These are phyloP conservation scores for Coemansia sp. DNA, from an alignment of 192 early-diverging fungal genomes.

Conservation along the genomic window DNA sequence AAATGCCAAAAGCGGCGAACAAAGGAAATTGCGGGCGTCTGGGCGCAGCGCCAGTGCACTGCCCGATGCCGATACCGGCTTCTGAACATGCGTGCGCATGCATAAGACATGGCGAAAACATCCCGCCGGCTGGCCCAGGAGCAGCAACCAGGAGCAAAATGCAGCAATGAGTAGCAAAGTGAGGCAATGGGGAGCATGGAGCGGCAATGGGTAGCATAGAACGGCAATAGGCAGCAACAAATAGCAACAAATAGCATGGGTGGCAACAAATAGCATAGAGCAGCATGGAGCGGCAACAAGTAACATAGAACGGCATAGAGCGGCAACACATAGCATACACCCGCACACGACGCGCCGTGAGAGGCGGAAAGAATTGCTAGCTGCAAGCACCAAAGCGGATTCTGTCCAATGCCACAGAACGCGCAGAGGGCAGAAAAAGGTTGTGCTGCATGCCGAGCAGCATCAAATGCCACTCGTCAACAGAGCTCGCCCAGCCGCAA, in stretches of 20 bases:
- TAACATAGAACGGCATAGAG: too few species aligned
- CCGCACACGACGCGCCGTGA: too few species aligned
- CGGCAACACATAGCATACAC: too few species aligned
- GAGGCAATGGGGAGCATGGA: neutral
- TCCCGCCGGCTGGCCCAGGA: neutral
- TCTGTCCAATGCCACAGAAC: too few species aligned
- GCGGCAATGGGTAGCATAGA: too few species aligned
- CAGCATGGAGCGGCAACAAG: too few species aligned
- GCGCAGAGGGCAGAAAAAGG: neutral
- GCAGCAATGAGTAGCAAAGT: neutral
- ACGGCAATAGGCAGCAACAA: too few species aligned
- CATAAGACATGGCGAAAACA: constrained; percentile 1
- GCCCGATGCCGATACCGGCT: constrained; percentile 25
- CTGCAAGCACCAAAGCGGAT: neutral
- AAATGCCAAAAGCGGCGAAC: constrained; percentile 2
- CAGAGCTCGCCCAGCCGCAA: too few species aligned
- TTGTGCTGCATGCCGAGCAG: neutral
- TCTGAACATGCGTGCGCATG: constrained; percentile 17
- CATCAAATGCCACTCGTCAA: too few species aligned
- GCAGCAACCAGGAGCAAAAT: neutral
- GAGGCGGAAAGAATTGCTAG: too few species aligned
- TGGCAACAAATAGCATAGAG: too few species aligned
- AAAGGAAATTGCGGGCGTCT: constrained; percentile 8
- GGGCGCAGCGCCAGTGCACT: constrained; percentile 10
- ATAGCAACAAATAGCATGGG: too few species aligned